Evolutionary conservation across 2,329 filamentous ascomycete genomes (phyloP).

Genomic region (Clarireedia paspali): DNA sequence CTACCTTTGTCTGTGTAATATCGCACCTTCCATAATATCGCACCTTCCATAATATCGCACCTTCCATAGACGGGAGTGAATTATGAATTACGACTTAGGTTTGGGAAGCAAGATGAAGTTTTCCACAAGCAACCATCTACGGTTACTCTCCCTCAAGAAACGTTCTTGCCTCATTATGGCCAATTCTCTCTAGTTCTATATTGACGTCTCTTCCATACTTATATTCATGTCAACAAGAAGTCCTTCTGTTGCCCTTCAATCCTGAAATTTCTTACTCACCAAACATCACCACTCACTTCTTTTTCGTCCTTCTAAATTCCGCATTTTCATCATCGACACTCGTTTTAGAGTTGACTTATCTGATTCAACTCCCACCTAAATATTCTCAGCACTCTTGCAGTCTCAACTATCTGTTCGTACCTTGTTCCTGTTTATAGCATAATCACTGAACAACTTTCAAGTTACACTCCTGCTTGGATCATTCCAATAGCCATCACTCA

Average conservation of each 20-base stretch:
- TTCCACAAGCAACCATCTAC: not conserved
- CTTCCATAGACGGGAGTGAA: not conserved
- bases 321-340: conserved; percentile 5
- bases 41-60: too few species aligned
- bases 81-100: not conserved
- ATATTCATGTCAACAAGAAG: not conserved
- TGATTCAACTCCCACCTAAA: not conserved
- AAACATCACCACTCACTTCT: conserved; percentile 2
- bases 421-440: not conserved
- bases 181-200: not conserved
- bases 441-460: too few species aligned
- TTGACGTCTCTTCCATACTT: not conserved
- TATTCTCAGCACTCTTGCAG: not conserved
- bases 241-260: not conserved
- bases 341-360: not conserved
- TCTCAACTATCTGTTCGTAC: not conserved
- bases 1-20: too few species aligned
- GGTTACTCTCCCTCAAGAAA: not conserved
- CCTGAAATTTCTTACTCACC: not conserved
- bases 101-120: not conserved
- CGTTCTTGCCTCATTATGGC: not conserved
- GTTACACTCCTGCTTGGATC: too few species aligned
- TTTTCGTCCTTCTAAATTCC: conserved; percentile 1
- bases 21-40: too few species aligned
- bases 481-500: too few species aligned